Evolutionary conservation across 176 grass and related monocot genomes (phyloP).

Genomic region (Eleusine coracana): DNA sequence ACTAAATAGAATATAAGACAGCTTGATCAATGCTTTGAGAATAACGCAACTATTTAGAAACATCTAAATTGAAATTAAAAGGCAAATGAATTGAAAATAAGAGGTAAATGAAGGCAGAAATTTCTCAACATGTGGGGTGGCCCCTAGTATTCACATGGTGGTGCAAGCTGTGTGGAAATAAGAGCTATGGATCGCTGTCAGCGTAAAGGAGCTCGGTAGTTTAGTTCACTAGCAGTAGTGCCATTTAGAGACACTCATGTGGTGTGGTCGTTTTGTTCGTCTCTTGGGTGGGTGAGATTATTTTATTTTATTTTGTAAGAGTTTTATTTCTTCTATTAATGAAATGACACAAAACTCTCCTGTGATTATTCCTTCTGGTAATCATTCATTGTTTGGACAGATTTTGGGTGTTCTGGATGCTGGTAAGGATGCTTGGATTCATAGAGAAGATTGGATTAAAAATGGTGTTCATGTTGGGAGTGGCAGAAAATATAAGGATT

Average conservation of each 20-base stretch:
- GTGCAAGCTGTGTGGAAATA: background rate
- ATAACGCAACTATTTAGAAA: background rate
- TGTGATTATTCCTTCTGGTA: background rate
- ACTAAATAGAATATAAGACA: background rate
- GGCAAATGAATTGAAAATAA: background rate
- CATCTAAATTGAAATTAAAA: background rate
- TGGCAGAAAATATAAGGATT: constrained; percentile 96
- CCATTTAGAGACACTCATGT: background rate
- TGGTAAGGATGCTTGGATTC: constrained; percentile 88
- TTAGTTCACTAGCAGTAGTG: background rate
- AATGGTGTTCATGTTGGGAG: constrained; percentile 81
- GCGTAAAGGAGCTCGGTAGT: background rate
- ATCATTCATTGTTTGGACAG: constrained; percentile 37
- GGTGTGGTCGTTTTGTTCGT: background rate
- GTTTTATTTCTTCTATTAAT: background rate
- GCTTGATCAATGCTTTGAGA: background rate
- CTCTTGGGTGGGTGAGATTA: background rate
- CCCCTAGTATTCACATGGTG: background rate
- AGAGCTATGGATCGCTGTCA: background rate
- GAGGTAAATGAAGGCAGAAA: background rate
- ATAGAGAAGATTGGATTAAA: constrained; percentile 96
- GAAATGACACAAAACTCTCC: background rate
- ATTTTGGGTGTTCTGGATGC: constrained; percentile 91
- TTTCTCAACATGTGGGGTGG: background rate
- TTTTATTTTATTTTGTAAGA: background rate